Evolutionary conservation across 176 grass and related monocot species (phyloP), one percentile per base, ranked within the genome.

Genomic region (Lolium multiflorum): DNA sequence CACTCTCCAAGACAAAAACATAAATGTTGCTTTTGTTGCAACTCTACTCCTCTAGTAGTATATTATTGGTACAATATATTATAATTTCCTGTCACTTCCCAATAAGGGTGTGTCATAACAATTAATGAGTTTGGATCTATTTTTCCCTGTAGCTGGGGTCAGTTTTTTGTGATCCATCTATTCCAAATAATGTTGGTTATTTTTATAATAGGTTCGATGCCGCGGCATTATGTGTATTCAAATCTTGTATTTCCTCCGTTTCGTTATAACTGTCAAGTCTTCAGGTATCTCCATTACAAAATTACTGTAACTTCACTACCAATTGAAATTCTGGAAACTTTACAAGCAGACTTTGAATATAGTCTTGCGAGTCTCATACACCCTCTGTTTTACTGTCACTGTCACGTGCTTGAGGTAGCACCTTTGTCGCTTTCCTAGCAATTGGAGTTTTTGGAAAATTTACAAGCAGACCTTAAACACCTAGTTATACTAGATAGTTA

Each of bases 11-110:
- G 62, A 28, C 12, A 16, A 21, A 61, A 61, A 17, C 25, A 80
- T 84, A 73, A 82, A 57, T 79, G 55, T 82, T 78, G 73, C 35
- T 61, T 72, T 54, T 61, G 81, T 43, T 72, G 73, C 25, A 71
- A 11, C 52, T 86, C 28, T 86, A 71, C 54, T 56, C 54, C 54
- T 56, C 54, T 56, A 56, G 54, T 56, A 56, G 54, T 56, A 56
- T 56, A 56, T 56, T 56, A 56, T 16, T 9, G 28, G 52, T 11
- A 26, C 31, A 67, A 35, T 39, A 18, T 9, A 70, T 70, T 26
- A 60, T 59, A 7, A 84, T 84, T 64, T 47, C 22, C 38, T 76
- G 61, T 76, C 58, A 76, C 25, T 76, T 82, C n/a, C 25, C 14
- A 26, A 15, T 43, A 58, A 63, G 14, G 58, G 3, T 14, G 20